Conservation (phyloP, 2,329 filamentous ascomycete species). For the Trichoderma harzianum region DNA sequence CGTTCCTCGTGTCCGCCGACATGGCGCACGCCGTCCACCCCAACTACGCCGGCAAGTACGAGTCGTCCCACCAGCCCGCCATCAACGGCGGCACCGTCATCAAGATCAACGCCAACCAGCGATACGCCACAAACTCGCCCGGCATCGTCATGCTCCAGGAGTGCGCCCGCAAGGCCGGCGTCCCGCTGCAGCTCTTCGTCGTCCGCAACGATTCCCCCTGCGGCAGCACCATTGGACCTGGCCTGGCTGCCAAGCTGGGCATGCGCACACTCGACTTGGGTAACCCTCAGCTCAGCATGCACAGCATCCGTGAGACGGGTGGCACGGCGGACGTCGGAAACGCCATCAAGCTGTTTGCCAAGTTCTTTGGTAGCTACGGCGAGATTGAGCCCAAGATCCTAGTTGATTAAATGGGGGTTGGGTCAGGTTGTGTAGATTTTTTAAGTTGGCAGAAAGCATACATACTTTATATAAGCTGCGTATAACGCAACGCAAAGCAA, state of each 20-base stretch:
- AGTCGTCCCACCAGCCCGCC: conserved; percentile 82
- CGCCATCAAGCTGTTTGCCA: conserved; percentile 79
- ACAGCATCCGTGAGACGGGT: conserved; percentile 90
- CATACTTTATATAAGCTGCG: not conserved
- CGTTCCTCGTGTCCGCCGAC: conserved; percentile 92
- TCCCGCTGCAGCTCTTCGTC: conserved; percentile 92
- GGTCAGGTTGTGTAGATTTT: not conserved
- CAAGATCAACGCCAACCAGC: conserved; percentile 96
- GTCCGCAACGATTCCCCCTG: conserved; percentile 94
- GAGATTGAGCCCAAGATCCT: conserved; percentile 77
- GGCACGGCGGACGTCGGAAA: conserved; percentile 85
- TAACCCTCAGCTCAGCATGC: conserved; percentile 94
- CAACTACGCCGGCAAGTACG: conserved; percentile 91
- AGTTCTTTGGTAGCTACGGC: conserved; percentile 85
- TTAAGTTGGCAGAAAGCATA: not conserved
- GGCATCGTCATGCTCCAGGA: conserved; percentile 92
- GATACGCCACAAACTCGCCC: conserved; percentile 94
- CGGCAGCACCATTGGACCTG: conserved; percentile 96
- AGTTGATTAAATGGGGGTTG: conserved; percentile 60
- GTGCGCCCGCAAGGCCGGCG: conserved; percentile 67
- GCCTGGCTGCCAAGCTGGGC: conserved; percentile 83
- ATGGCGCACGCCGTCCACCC: conserved; percentile 97
- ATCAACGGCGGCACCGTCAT: conserved; percentile 97
- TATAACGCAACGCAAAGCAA: not conserved
- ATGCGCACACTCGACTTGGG: conserved; percentile 87